A percentile compares a stretch with the other conserved stretches of the same genome.
phyloP scores from a whole-genome alignment of 2,329 filamentous ascomycete genomes.

The Exophiala lecanii-corni region DNA sequence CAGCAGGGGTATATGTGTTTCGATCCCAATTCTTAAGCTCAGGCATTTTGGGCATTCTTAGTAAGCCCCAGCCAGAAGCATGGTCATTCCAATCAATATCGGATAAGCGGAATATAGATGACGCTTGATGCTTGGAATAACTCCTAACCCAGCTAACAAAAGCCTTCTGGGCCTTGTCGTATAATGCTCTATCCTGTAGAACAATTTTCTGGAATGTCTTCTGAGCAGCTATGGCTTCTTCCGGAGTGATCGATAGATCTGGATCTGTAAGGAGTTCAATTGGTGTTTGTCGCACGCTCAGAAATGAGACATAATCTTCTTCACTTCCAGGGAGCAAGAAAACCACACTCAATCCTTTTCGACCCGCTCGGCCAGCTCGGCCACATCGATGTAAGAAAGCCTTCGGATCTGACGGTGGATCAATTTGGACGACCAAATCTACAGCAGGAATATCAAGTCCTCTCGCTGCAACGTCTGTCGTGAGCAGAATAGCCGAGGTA shows the following conservation, averaged over 20 bases:
- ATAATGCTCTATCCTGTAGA: conserved; percentile 59
- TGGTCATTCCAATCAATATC: conserved; percentile 84
- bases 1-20: conserved; percentile 58
- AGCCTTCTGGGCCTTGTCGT: conserved; percentile 83
- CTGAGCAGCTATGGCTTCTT: conserved; percentile 56
- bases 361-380: conserved; percentile 58
- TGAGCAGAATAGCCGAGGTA: conserved; percentile 75
- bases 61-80: conserved; percentile 76
- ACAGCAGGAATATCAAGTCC: conserved; percentile 90
- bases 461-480: conserved; percentile 85
- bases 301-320: conserved; percentile 83
- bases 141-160: conserved; percentile 92
- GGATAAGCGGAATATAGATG: conserved; percentile 78
- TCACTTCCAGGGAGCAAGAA: conserved; percentile 81
- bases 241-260: conserved; percentile 52
- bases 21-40: conserved; percentile 72
- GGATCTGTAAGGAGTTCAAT: conserved; percentile 61
- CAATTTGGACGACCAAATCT: conserved; percentile 84
- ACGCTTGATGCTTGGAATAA: conserved; percentile 86
- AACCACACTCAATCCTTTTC: conserved; percentile 75
- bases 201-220: conserved; percentile 56
- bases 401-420: conserved; percentile 82
- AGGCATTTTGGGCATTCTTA: conserved; percentile 89
- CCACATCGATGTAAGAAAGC: conserved; percentile 66
- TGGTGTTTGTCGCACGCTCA: conserved; percentile 82